Conservation (phyloP, 108 stramenopile species). For the Craspedostauros australis region DNA sequence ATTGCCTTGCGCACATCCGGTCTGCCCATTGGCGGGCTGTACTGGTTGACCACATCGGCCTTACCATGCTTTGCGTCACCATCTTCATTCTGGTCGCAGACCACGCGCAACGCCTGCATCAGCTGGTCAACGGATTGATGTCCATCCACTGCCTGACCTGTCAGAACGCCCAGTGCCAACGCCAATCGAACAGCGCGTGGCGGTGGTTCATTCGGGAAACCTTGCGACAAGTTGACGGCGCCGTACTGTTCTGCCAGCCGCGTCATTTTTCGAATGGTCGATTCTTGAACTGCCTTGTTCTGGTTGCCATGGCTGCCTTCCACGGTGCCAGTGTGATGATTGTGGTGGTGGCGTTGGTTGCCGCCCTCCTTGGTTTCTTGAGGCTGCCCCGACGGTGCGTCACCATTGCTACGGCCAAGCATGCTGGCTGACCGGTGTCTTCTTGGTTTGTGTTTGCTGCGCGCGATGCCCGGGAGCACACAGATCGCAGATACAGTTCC, state of each 20-base stretch:
- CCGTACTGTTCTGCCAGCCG: slow-evolving; percentile 45
- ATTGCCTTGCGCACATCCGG: slow-evolving; percentile 45
- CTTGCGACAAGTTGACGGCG: slow-evolving; percentile 60
- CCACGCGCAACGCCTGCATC: neutral
- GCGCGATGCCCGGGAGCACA: no score
- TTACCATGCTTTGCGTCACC: neutral
- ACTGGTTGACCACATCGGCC: slow-evolving; percentile 61
- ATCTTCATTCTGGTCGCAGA: neutral
- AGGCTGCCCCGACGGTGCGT: no score
- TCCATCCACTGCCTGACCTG: slow-evolving; percentile 39
- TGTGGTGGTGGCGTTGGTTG: no score
- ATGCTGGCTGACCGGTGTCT: no score
- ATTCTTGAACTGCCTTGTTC: slow-evolving; percentile 64
- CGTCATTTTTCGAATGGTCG: slow-evolving; percentile 67
- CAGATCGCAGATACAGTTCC: no score
- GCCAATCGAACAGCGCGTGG: slow-evolving; percentile 40
- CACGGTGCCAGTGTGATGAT: no score
- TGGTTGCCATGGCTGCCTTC: no score
- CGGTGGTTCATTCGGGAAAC: slow-evolving; percentile 67
- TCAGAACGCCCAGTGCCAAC: slow-evolving; percentile 45
- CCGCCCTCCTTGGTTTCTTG: no score
- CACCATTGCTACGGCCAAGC: no score
- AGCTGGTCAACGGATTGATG: neutral
- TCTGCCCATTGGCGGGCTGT: slow-evolving; percentile 64
- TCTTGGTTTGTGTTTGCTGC: no score